Evolutionary conservation across 1,284 basidiomycete species (phyloP), one percentile per base, ranked within the genome.

Genomic region (Microbotryum scabiosae): DNA sequence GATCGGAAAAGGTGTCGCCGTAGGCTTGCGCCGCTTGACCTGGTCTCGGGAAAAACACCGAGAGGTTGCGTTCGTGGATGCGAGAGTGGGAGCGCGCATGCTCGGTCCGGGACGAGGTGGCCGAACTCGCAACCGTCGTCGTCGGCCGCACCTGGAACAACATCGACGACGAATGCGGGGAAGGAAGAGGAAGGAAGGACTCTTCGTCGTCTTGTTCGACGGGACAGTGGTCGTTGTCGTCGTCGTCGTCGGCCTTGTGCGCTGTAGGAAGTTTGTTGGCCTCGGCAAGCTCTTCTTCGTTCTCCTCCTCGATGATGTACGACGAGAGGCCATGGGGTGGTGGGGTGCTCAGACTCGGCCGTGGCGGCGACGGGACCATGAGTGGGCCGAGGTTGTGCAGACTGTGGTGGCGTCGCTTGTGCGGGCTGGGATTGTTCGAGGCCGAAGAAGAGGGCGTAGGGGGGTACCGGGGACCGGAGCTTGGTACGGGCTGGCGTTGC

Each of bases 41-140:
- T 0, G 89, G 88, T 47, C 85, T 81, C 5, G 92, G 91, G 69
- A 94, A 96, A 80, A 87, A 93, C 20, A 92, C 79, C 2, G 88
- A 91, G 2, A 96, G 78, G 72, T 96, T 97, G 54, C 90, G 83
- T 5, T 90, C 90, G 74, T 97, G 91, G 25, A 93, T 79, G 12
- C 88, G 81, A 1, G 82, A 78, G 74, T 91, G 88, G 47, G 83
- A 75, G 49, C 83, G 79, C 10, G 73, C 73, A 57, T 81, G 78
- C 52, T 78, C 43, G 30, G 23, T 28, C n/a, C 28, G 28, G n/a
- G 49, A 23, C 20, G 9, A 26, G 41, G 48, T 51, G 43, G 57
- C 25, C 26, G 26, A 53, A 30, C 8, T 52, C 51, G 32, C 23
- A 18, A 51, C 56, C 44, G 43, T 18, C 3, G 25, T 41, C 26